Conservation (phyloP, 2,329 filamentous ascomycete genomes). For the Lasiodiplodia hormozganensis region DNA sequence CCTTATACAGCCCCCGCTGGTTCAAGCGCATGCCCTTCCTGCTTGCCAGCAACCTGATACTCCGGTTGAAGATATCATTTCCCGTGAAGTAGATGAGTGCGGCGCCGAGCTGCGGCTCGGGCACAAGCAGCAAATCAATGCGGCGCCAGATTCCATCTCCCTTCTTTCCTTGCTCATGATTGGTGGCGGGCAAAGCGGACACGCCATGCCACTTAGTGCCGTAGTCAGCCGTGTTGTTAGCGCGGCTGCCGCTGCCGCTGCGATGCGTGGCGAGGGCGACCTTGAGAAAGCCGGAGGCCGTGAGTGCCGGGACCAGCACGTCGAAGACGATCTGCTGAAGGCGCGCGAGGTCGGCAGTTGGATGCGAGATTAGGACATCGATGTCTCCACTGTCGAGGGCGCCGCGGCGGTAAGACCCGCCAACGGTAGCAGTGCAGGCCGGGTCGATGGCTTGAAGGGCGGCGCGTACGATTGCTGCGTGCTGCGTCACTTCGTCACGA, state of each 20-base stretch:
- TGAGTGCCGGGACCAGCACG: conserved; percentile 68
- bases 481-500: conserved; percentile 73
- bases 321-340: conserved; percentile 69
- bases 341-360: conserved; percentile 57
- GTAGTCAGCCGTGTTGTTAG: conserved; percentile 47
- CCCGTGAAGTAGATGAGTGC: conserved; percentile 95
- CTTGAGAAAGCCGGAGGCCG: conserved; percentile 69
- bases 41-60: conserved; percentile 77
- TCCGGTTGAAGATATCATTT: conserved; percentile 93
- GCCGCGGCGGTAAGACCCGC: conserved; percentile 86
- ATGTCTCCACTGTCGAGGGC: conserved; percentile 78
- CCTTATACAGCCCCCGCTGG: conserved; percentile 77
- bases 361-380: conserved; percentile 81
- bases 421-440: conserved; percentile 72
- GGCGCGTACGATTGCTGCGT: conserved; percentile 69
- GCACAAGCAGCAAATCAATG: conserved; percentile 85
- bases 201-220: conserved; percentile 91
- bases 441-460: conserved; percentile 67
- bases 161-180: conserved; percentile 34
- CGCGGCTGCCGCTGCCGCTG: conserved; percentile 49
- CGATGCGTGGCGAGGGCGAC: conserved; percentile 68
- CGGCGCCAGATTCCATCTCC: conserved; percentile 69
- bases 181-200: conserved; percentile 68
- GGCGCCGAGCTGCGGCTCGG: conserved; percentile 78
- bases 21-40: conserved; percentile 86